Conservation (phyloP, 1,139 yeast species). For the Candida gigantensis region DNA sequence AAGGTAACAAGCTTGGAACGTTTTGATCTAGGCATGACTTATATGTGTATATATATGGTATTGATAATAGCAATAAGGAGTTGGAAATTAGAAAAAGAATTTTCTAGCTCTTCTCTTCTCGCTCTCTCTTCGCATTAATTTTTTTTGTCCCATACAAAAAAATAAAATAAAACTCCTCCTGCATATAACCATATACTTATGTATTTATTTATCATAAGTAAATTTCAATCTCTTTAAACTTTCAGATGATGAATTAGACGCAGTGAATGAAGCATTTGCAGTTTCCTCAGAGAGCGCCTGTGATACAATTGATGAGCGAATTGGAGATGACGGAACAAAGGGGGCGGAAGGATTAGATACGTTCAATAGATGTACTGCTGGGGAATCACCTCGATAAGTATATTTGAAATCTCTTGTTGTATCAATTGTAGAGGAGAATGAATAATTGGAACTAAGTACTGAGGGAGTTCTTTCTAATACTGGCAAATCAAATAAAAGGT, state of each 20-base stretch:
- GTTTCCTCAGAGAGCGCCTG: slow-evolving; percentile 1
- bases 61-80: neutral
- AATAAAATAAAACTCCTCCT: too few species aligned
- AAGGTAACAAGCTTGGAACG: slow-evolving; percentile 93
- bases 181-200: neutral
- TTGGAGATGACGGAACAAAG: slow-evolving; percentile 1
- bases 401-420: slow-evolving; percentile 3
- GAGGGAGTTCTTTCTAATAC: neutral
- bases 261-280: neutral
- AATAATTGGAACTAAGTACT: slow-evolving; percentile 4
- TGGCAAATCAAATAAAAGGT: neutral
- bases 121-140: neutral
- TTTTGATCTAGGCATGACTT: slow-evolving; percentile 85
- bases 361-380: slow-evolving; percentile 3
- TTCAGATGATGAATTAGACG: neutral
- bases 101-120: neutral
- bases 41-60: neutral
- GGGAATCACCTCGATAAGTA: slow-evolving; percentile 4
- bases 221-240: neutral
- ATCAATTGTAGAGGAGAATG: slow-evolving; percentile 2
- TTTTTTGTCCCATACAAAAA: too few species aligned
- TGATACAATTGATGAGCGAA: neutral
- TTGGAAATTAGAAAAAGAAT: neutral
- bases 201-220: neutral
- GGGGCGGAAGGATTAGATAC: neutral